Evolutionary conservation across 164 flowering plant genomes (phyloP), one percentile per base, ranked within the genome.

Genomic region (Macadamia integrifolia): DNA sequence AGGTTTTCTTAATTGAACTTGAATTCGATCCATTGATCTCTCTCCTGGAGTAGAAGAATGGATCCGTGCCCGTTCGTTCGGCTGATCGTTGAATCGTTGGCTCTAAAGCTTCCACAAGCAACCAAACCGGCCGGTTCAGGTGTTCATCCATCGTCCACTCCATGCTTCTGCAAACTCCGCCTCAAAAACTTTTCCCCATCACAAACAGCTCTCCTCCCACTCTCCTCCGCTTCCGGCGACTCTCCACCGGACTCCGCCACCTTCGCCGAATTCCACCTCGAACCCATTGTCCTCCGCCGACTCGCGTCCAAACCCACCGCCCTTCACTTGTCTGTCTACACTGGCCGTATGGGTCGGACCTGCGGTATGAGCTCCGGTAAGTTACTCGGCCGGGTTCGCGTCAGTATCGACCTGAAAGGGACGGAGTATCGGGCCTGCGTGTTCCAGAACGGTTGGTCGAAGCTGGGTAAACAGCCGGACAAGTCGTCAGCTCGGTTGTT

Each of bases 31-130:
- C 3, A 46, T 46, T 2, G 12, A 46, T 46, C 50, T 46, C 50
- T 46, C 1, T 9, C 3, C 50, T 3, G 13, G 7, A 11, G 13
- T 3, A 8, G 50, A 46, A 53, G 17, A 53, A 53, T 93, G 98
- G 98, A 93, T 86, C 93, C 98, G 4, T 91, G 91, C 65, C 97
- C 95, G 7, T 93, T 91, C 65, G 92, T 89, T 11, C 82, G 95
- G 8, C 43, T 93, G 12, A 85, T 73, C 8, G 79, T 93, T 8
- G 95, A 93, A 61, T 88, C 95, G 0, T 79, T 93, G 17, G 83
- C 97, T n/a, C 81, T 93, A 3, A 84, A 85, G 44, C 95, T 90
- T 7, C 93, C 95, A 9, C 52, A 67, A 14, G 77, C 87, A 15
- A 62, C 85, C 48, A 80, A 72, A 65, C 78, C 83, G 1, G 77